These are phyloP conservation scores for Aspergillus neotritici DNA, from an alignment of 2,329 filamentous ascomycete species.

Conservation along the genomic window DNA sequence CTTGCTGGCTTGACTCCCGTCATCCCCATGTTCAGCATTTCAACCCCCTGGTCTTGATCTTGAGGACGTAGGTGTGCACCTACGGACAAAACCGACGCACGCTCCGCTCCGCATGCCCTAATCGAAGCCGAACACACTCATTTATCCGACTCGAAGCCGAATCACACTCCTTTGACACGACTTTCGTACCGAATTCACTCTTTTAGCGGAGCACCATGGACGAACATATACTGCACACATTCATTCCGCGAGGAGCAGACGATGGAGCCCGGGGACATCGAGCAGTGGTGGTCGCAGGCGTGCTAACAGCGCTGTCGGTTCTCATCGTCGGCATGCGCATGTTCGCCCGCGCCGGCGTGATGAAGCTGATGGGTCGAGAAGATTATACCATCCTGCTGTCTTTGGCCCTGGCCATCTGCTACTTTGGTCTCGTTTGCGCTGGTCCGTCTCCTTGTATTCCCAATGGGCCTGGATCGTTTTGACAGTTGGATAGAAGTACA, in stretches of 20 bases:
- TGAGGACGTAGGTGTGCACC: too few relatives aligned
- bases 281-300: conserved; percentile 28
- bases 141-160: background rate
- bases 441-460: conserved; percentile 4
- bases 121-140: background rate
- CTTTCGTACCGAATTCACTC: conserved; percentile 7
- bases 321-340: conserved; percentile 26
- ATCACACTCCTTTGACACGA: conserved; percentile 12
- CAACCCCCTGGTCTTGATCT: too few relatives aligned
- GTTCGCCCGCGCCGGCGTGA: conserved; percentile 23
- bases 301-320: conserved; percentile 22
- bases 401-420: conserved; percentile 23
- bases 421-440: conserved; percentile 24
- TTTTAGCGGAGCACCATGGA: conserved; percentile 12
- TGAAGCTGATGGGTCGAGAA: conserved; percentile 31
- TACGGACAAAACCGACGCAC: too few relatives aligned
- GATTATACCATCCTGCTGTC: conserved; percentile 28
- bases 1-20: too few relatives aligned
- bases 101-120: too few relatives aligned
- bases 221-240: conserved; percentile 5
- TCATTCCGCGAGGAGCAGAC: conserved; percentile 15
- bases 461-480: background rate
- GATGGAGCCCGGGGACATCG: conserved; percentile 20
- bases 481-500: conserved; percentile 21
- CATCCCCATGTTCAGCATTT: too few relatives aligned